A percentile compares a stretch with the other conserved stretches of the same genome.
These are phyloP conservation scores for Thraustochytrium striatum DNA, from an alignment of 352 stramenopile species.

Conservation along the genomic window DNA sequence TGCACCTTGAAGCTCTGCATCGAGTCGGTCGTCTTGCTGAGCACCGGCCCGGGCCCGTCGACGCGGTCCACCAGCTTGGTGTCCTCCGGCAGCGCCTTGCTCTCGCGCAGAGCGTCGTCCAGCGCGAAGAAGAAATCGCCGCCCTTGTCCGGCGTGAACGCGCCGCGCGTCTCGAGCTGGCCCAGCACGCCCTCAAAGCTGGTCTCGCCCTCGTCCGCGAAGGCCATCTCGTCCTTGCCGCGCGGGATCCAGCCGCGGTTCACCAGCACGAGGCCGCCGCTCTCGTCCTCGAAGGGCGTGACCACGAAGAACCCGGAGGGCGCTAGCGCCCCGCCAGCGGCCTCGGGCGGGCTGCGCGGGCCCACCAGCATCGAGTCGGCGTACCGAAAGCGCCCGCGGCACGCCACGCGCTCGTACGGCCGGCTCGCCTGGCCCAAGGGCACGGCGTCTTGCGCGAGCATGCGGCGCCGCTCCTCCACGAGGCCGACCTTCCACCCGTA, in stretches of 20 bases:
- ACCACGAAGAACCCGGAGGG: slow-evolving; percentile 30
- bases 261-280: slow-evolving; percentile 31
- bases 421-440: slow-evolving; percentile 58
- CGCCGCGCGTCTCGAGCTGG: slow-evolving; percentile 3
- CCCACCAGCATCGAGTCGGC: slow-evolving; percentile 30
- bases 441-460: slow-evolving; percentile 63
- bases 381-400: not conserved
- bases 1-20: slow-evolving; percentile 32
- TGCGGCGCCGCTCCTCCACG: slow-evolving; percentile 72
- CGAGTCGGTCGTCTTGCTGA: slow-evolving; percentile 25
- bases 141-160: slow-evolving; percentile 32
- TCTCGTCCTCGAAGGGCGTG: slow-evolving; percentile 12
- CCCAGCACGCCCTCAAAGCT: slow-evolving; percentile 25
- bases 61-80: not conserved
- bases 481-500: slow-evolving; percentile 82
- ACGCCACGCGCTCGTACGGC: slow-evolving; percentile 30
- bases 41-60: not conserved
- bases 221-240: not conserved
- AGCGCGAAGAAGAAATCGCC: not conserved
- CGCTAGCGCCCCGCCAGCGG: not conserved
- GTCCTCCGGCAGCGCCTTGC: not conserved
- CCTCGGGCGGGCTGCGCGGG: slow-evolving; percentile 29
- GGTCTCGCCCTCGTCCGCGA: not conserved
- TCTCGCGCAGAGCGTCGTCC: not conserved
- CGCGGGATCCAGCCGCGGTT: slow-evolving; percentile 46